A percentile compares a stretch with the other conserved stretches of the same genome.
These are phyloP conservation scores for Gaeumannomyces tritici DNA, from an alignment of 2,329 filamentous ascomycete species.

Conservation along the genomic window DNA sequence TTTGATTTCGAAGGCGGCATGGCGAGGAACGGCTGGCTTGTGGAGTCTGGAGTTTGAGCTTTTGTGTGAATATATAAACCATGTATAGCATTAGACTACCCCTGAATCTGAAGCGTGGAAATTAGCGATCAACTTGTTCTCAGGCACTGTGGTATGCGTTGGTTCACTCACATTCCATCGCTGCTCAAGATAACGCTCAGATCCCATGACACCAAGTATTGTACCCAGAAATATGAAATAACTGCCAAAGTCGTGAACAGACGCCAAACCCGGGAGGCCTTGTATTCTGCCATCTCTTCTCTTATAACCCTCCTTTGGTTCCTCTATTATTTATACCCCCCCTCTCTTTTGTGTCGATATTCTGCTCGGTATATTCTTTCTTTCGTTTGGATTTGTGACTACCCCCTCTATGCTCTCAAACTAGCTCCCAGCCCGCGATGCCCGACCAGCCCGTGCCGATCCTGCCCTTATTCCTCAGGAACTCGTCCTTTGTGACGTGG, in stretches of 20 bases:
- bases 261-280: not conserved
- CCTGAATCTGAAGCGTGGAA: not conserved
- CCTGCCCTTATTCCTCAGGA: conserved; percentile 29
- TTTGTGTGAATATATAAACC: too few species aligned
- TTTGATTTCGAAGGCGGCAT: not conserved
- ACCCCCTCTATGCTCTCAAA: conserved; percentile 15
- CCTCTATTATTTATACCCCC: not conserved
- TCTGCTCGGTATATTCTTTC: not conserved
- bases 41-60: not conserved
- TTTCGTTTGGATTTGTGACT: not conserved
- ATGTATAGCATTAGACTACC: not conserved
- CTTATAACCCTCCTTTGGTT: not conserved
- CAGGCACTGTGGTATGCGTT: too few species aligned
- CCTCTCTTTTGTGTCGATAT: not conserved
- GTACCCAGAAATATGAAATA: not conserved
- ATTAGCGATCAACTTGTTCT: not conserved
- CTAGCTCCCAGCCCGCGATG: conserved; percentile 39
- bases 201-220: not conserved
- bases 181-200: not conserved
- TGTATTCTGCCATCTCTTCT: not conserved
- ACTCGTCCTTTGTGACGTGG: conserved; percentile 39
- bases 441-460: conserved; percentile 34
- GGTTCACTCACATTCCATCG: not conserved
- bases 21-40: too few species aligned
- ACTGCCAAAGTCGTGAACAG: not conserved